Conservation (phyloP, 108 stramenopile species). For the Skeletonema potamos region DNA sequence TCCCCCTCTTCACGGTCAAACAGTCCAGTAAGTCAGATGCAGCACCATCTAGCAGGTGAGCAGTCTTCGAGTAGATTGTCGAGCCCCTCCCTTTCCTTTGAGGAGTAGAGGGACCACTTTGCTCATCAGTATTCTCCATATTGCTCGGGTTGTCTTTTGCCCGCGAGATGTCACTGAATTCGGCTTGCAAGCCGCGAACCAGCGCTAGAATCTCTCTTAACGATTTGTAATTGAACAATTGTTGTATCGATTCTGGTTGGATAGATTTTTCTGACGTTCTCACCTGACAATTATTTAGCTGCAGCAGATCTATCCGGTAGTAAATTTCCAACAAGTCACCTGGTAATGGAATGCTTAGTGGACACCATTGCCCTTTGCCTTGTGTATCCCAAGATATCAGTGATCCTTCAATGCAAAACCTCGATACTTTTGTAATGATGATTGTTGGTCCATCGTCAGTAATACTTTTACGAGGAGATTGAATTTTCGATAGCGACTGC, state of each 20-base stretch:
- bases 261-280: slow-evolving; percentile 2
- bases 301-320: slow-evolving; percentile 60
- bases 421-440: slow-evolving; percentile 30
- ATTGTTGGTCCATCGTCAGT: slow-evolving; percentile 6
- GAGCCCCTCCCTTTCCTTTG: not conserved
- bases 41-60: slow-evolving; percentile 5
- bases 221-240: slow-evolving; percentile 14
- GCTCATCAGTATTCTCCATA: not conserved
- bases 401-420: slow-evolving; percentile 11
- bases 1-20: not conserved
- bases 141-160: not conserved
- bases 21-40: slow-evolving; percentile 13
- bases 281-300: slow-evolving; percentile 35
- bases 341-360: slow-evolving; percentile 27
- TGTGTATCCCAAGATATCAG: not conserved
- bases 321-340: slow-evolving; percentile 49
- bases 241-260: slow-evolving; percentile 19
- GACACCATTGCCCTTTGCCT: not conserved
- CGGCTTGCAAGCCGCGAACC: slow-evolving; percentile 10
- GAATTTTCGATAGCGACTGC: not conserved
- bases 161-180: not conserved
- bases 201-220: slow-evolving; percentile 8
- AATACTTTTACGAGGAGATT: not conserved
- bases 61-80: not conserved
- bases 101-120: slow-evolving; percentile 5